Evolutionary conservation across 768 basidiomycete genomes (phyloP), one percentile per base, ranked within the genome.

Genomic region (Suillus variegatus): DNA sequence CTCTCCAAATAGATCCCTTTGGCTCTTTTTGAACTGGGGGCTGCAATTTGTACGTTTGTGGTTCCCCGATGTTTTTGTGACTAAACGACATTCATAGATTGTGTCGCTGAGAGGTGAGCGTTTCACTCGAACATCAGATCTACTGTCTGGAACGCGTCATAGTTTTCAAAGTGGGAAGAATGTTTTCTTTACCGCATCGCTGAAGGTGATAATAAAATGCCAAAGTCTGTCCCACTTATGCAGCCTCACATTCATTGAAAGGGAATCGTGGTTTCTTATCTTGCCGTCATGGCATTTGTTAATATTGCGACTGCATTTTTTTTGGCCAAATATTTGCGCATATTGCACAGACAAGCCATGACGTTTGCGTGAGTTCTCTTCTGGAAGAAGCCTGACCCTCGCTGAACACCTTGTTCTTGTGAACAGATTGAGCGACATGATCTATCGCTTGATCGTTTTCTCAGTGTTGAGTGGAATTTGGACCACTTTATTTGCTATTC

Each of bases 401-500:
- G 25, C 41, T 32, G 12, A 60, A 28, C 10, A 32, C 25, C 2
- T 22, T 28, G 40, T 6, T 28, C 9, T 22, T 41, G 58, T 18
- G 1, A 28, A 43, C 4, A 60, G 58, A 43, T 28, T 28, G 41
- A 60, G 58, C 12, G 58, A 60, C 12, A 43, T 32, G 58, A 60
- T 60, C 18, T 18, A 44, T 10, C 41, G 40, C 18, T 16, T 60
- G 28, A 28, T 60, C 25, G 32, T 43, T 43, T 43, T 60, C 41
- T 60, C 58, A 2, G 6, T 43, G 10, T 20, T 60, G 40, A 43
- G 58, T 41, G 58, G 58, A 4, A 43, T 60, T 13, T 60, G 58
- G 58, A 43, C 41, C 3, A 41, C 58, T 32, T 60, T 43, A 32
- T 60, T 60, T 6, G 18, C 58, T 60, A 18, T 60, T 43, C 58